Percentiles rank a stretch among this genome's conserved stretches.
phyloP scores from a whole-genome alignment of 148 eudicot species.

The Gaultheria prostrata region DNA sequence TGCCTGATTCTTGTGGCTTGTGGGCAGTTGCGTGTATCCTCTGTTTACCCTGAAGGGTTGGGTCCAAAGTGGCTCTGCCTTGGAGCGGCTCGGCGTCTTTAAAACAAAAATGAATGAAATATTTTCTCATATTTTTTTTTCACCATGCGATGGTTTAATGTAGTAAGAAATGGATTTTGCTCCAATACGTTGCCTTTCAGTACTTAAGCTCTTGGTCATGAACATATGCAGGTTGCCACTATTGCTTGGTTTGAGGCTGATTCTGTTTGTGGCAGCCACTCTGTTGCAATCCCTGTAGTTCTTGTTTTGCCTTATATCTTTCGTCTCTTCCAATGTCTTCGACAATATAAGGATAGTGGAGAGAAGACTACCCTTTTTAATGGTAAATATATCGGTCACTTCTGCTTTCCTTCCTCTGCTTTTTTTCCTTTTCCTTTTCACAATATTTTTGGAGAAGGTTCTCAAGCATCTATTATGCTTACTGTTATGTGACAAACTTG shows the following conservation, averaged over 20 bases:
- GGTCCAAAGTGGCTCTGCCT: not conserved
- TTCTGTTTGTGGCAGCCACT: constrained; percentile 97
- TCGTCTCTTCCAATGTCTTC: constrained; percentile 91
- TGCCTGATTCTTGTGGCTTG: not conserved
- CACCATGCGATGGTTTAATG: not conserved
- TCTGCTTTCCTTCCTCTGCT: not conserved
- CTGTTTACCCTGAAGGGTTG: not conserved
- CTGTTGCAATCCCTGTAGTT: constrained; percentile 82
- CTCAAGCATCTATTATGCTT: not conserved
- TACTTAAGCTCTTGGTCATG: constrained; percentile 6
- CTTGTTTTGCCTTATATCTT: constrained; percentile 95
- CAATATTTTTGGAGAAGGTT: not conserved
- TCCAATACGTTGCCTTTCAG: not conserved
- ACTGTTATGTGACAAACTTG: not conserved
- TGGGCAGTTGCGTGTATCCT: not conserved
- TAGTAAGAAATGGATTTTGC: not conserved
- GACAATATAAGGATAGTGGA: constrained; percentile 86
- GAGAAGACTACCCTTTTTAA: constrained; percentile 81
- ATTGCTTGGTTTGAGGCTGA: constrained; percentile 99
- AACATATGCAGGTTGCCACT: constrained; percentile 77
- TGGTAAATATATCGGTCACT: constrained; percentile 42
- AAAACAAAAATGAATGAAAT: not conserved
- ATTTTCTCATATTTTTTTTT: not conserved
- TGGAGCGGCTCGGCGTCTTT: not conserved
- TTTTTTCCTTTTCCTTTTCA: not conserved